A percentile compares a stretch with the other conserved stretches of the same genome.
Conservation (phyloP, 352 stramenopile genomes). For the Phytophthora pluvialis region DNA sequence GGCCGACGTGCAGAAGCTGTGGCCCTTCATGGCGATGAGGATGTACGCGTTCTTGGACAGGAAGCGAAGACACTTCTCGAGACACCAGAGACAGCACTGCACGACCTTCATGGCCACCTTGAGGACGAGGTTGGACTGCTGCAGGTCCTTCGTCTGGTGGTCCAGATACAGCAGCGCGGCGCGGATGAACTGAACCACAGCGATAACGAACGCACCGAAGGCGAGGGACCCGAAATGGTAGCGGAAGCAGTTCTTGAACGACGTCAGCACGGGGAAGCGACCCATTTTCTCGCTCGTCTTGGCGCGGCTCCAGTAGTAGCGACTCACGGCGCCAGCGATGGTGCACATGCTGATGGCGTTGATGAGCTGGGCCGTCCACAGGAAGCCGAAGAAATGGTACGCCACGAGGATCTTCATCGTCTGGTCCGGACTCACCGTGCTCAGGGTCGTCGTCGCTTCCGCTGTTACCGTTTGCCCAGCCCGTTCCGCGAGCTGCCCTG, state of each 20-base stretch:
- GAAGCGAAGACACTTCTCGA: conserved; percentile 96
- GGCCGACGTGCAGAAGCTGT: conserved; percentile 84
- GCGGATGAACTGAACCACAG: conserved; percentile 95
- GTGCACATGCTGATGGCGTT: conserved; percentile 95
- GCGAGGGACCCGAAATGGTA: conserved; percentile 97
- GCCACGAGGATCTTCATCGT: conserved; percentile 75
- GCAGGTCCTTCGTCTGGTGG: conserved; percentile 88
- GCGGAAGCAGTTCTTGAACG: conserved; percentile 81
- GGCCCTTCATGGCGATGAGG: conserved; percentile 79
- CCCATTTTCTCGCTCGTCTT: conserved; percentile 73
- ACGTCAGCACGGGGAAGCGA: conserved; percentile 60
- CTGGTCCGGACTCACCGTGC: conserved; percentile 54
- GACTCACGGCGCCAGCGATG: conserved; percentile 91
- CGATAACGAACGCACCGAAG: conserved; percentile 96
- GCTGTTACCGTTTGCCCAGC: conserved; percentile 18
- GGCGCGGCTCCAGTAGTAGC: conserved; percentile 94
- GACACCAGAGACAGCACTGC: conserved; percentile 95
- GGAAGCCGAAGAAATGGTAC: conserved; percentile 94
- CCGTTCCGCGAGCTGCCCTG: conserved; percentile 16
- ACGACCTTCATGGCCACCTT: conserved; percentile 87
- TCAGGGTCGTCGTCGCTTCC: conserved; percentile 35
- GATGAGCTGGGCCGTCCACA: conserved; percentile 97
- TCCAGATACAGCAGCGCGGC: conserved; percentile 93
- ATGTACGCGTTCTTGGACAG: conserved; percentile 98
- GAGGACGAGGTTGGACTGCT: conserved; percentile 77